phyloP scores from a whole-genome alignment of 2,329 filamentous ascomycete genomes.

The Lizonia empirigonia region DNA sequence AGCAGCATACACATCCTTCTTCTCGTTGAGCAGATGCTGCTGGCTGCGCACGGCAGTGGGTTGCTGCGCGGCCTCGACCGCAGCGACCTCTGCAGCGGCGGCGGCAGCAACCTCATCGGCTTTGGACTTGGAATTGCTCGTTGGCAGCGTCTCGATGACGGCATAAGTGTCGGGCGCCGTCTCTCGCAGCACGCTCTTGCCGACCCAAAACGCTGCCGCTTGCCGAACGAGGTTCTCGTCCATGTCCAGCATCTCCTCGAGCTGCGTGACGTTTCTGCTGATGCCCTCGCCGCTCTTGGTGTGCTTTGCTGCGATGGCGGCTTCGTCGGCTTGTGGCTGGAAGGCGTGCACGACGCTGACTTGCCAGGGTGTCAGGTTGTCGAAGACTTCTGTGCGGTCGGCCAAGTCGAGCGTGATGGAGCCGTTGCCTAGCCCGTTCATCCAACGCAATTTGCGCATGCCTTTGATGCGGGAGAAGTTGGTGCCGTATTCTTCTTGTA shows the following conservation, averaged over 20 bases:
- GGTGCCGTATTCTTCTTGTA: slow-evolving; percentile 73
- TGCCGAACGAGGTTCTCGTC: slow-evolving; percentile 72
- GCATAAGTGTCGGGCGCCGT: slow-evolving; percentile 58
- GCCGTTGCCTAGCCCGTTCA: slow-evolving; percentile 79
- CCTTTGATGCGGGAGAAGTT: slow-evolving; percentile 82
- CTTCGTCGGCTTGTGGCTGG: slow-evolving; percentile 55
- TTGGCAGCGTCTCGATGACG: slow-evolving; percentile 65
- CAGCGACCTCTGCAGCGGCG: slow-evolving; percentile 44
- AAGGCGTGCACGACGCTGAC: slow-evolving; percentile 89
- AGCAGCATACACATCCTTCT: slow-evolving; percentile 79
- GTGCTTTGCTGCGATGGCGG: slow-evolving; percentile 24
- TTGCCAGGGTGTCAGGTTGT: slow-evolving; percentile 83
- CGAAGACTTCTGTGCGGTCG: slow-evolving; percentile 75
- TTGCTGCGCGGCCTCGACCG: slow-evolving; percentile 46
- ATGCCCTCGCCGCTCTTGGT: slow-evolving; percentile 34
- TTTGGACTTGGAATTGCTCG: slow-evolving; percentile 18
- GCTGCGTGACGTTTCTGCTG: slow-evolving; percentile 50
- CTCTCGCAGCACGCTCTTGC: slow-evolving; percentile 67
- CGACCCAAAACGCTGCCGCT: slow-evolving; percentile 74
- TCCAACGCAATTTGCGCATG: slow-evolving; percentile 85
- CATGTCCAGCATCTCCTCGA: slow-evolving; percentile 67
- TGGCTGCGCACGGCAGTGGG: slow-evolving; percentile 58
- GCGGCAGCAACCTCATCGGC: slow-evolving; percentile 45
- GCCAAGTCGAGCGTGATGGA: slow-evolving; percentile 80
- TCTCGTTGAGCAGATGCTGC: slow-evolving; percentile 68